Evolutionary conservation across 805 yeast genomes (phyloP).

Genomic region (Monosporozyma siamensis): DNA sequence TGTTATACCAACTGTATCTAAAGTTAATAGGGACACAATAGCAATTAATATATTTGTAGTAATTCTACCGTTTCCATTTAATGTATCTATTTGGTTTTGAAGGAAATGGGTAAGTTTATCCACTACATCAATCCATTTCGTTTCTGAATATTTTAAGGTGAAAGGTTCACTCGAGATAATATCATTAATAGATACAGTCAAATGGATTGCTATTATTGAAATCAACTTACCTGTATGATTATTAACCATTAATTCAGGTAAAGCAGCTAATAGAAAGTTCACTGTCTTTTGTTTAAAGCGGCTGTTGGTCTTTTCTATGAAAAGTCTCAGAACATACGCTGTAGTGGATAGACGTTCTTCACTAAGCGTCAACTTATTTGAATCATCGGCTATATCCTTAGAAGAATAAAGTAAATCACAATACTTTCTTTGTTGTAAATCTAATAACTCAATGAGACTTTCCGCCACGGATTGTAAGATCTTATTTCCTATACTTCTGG

Average conservation of each 20-base stretch:
- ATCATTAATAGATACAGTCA: slow-evolving; percentile 17
- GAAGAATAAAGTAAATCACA: slow-evolving; percentile 4
- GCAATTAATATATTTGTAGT: slow-evolving; percentile 16
- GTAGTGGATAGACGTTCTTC: slow-evolving; percentile 20
- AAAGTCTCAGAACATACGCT: slow-evolving; percentile 23
- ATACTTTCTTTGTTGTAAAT: slow-evolving; percentile 31
- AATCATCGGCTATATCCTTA: background rate
- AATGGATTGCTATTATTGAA: slow-evolving; percentile 17
- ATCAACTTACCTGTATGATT: slow-evolving; percentile 9
- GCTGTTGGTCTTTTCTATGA: slow-evolving; percentile 23
- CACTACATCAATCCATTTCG: slow-evolving; percentile 19
- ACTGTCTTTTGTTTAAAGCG: slow-evolving; percentile 22
- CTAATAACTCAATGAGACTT: slow-evolving; percentile 24
- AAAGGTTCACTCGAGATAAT: slow-evolving; percentile 17
- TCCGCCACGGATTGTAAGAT: slow-evolving; percentile 19
- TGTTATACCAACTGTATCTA: slow-evolving; percentile 19
- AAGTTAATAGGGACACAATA: background rate
- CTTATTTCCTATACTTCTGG: slow-evolving; percentile 17
- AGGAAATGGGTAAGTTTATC: slow-evolving; percentile 12
- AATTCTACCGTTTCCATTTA: slow-evolving; percentile 19
- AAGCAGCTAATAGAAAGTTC: slow-evolving; percentile 13
- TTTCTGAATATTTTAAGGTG: slow-evolving; percentile 16
- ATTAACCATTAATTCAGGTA: slow-evolving; percentile 19
- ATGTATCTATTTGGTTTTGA: slow-evolving; percentile 8
- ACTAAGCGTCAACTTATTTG: slow-evolving; percentile 27